These are phyloP conservation scores for Penicillium olsonii DNA, from an alignment of 2,329 filamentous ascomycete genomes.

Conservation along the genomic window DNA sequence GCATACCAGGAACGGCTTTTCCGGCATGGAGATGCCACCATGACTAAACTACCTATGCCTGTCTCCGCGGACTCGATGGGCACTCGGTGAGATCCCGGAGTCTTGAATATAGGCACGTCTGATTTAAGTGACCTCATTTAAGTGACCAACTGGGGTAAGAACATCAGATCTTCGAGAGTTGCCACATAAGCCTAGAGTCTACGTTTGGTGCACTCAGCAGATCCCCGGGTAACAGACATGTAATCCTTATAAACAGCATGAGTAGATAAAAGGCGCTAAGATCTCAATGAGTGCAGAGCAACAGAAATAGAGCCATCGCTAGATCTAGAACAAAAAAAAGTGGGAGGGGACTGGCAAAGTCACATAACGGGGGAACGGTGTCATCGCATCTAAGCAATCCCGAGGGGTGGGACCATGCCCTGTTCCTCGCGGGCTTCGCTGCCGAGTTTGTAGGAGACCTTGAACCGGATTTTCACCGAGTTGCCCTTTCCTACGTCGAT, in stretches of 20 bases:
- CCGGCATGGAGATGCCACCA: not conserved
- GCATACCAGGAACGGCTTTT: not conserved
- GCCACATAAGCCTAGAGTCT: too few species aligned
- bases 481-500: constrained; percentile 72
- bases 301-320: not conserved
- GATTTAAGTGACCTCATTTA: too few species aligned
- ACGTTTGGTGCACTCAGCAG: too few species aligned
- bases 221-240: not conserved
- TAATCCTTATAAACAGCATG: constrained; percentile 10
- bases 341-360: not conserved
- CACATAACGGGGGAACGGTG: not conserved
- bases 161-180: too few species aligned
- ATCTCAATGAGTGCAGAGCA: constrained; percentile 10
- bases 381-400: constrained; percentile 58
- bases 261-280: constrained; percentile 10
- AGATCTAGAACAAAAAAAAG: not conserved
- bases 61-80: not conserved
- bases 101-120: not conserved
- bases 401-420: constrained; percentile 79
- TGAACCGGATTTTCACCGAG: constrained; percentile 87
- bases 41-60: not conserved
- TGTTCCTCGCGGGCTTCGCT: constrained; percentile 68
- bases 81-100: not conserved
- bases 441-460: constrained; percentile 74
- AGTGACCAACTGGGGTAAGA: too few species aligned